phyloP scores from a whole-genome alignment of 2,329 filamentous ascomycete genomes.

The Penicillium sp. region DNA sequence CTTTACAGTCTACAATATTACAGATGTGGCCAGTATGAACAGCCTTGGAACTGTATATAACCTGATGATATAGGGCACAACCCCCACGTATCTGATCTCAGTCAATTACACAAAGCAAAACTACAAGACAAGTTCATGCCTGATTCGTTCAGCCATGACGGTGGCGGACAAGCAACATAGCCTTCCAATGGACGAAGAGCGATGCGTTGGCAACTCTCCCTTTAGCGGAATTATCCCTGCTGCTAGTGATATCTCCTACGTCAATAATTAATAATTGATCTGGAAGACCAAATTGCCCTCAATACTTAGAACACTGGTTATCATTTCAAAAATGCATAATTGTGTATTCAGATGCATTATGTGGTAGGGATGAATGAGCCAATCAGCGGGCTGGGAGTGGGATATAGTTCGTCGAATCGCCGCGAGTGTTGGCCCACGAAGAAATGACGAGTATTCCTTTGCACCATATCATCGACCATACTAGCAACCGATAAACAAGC shows the following conservation, averaged over 20 bases:
- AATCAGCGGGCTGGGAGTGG: neutral
- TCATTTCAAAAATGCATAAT: too few relatives aligned
- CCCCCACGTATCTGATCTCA: too few relatives aligned
- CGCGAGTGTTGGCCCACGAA: neutral
- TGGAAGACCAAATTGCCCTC: too few relatives aligned
- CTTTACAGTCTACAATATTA: too few relatives aligned
- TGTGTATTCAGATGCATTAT: too few relatives aligned
- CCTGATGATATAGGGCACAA: neutral
- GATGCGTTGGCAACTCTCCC: constrained; percentile 12
- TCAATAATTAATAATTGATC: too few relatives aligned
- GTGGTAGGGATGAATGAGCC: neutral
- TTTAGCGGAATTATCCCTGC: neutral
- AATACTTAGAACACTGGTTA: too few relatives aligned
- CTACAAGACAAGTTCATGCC: neutral
- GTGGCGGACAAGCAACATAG: neutral
- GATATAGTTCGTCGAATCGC: constrained; percentile 1
- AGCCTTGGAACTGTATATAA: too few relatives aligned
- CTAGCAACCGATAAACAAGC: neutral
- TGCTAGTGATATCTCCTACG: neutral
- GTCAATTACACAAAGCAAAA: too few relatives aligned
- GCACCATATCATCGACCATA: neutral
- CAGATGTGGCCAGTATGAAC: too few relatives aligned
- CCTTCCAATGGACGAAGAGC: neutral
- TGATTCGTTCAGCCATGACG: constrained; percentile 1
- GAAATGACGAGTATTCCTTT: neutral